phyloP scores from a whole-genome alignment of 495 filamentous ascomycete species.

The Aspergillus cavernicola region DNA sequence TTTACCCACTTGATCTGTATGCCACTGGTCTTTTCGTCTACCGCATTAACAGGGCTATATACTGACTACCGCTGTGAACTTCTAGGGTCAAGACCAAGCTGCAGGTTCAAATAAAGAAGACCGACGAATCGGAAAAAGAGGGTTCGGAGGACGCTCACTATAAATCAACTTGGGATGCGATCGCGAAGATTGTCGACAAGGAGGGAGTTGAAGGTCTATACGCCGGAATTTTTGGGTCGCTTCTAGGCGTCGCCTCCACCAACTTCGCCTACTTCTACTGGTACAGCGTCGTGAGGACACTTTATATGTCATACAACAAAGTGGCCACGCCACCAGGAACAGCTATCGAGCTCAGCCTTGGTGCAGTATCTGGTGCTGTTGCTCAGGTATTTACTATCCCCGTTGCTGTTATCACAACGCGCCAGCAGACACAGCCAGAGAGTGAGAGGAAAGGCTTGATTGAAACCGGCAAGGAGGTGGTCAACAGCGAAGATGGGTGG shows the following conservation, averaged over 20 bases:
- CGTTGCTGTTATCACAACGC: conserved; percentile 88
- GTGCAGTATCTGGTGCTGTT: conserved; percentile 83
- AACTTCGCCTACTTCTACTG: conserved; percentile 99
- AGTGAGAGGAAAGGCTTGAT: conserved; percentile 80
- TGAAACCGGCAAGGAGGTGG: conserved; percentile 84
- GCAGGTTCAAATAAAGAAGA: conserved; percentile 85
- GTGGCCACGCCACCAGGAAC: conserved; percentile 69
- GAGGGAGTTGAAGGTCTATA: conserved; percentile 85
- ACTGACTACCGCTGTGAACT: conserved; percentile 13
- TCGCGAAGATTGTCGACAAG: conserved; percentile 76
- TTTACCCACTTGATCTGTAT: conserved; percentile 97
- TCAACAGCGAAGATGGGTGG: conserved; percentile 86
- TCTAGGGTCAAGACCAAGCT: conserved; percentile 90
- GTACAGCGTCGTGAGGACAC: conserved; percentile 83
- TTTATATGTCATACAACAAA: conserved; percentile 71
- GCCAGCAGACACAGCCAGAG: conserved; percentile 90
- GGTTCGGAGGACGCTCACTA: conserved; percentile 62
- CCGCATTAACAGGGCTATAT: neutral
- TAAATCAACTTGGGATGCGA: conserved; percentile 78
- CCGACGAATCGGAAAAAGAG: conserved; percentile 25
- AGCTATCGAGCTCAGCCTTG: conserved; percentile 77
- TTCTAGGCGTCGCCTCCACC: conserved; percentile 90
- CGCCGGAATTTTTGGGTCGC: conserved; percentile 77
- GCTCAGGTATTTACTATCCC: conserved; percentile 97
- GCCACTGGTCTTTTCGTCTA: conserved; percentile 22